Evolutionary conservation across 2,329 filamentous ascomycete genomes (phyloP), one percentile per base, ranked within the genome.

Genomic region (Verticillium tricorpus): DNA sequence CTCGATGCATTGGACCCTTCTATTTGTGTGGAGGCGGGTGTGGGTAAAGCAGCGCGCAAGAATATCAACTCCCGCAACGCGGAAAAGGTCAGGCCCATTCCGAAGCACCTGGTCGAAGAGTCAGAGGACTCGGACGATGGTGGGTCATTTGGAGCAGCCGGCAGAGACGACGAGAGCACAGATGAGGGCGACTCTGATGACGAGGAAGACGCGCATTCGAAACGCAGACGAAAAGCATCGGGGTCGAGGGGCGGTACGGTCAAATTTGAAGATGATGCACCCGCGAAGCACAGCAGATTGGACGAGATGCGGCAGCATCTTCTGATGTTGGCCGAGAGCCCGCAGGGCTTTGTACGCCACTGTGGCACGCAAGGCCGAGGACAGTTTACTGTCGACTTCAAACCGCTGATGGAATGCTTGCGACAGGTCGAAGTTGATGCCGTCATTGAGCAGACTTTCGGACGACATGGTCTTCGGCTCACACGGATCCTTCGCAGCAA

Each of bases 351-450:
- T 67, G 79, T 92, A 59, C 84, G 85, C 22, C 88, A 89, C 70
- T 86, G 86, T 66, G 87, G 89, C 28, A 80, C 77, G 52, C 77
- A 80, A 39, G 86, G 85, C 35, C 82, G 85, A 28, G 88, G 89
- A 35, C 87, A 91, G 69, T 99, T 93, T 91, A 89, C 87, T 0
- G 86, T 98, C 5, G 89, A 97, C 69, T 96, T 95, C 71, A 82
- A 85, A n/a, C 81, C 84, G 9, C 80, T 98, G 4, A 82, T 92
- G 59, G 82, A 86, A 54, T 82, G 84, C 58, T 78, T 98, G 37
- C 88, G 90, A 55, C 89, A 93, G 69, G 78, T 85, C 6, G 92
- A 97, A 72, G 80, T 98, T 34, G 92, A 97, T 73, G 87, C 88
- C 15, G 89, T 93, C 52, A 89, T 98, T 61, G 85, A 90, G 65